Evolutionary conservation across 495 filamentous ascomycete species (phyloP).

Genomic region (Neurospora sp.): DNA sequence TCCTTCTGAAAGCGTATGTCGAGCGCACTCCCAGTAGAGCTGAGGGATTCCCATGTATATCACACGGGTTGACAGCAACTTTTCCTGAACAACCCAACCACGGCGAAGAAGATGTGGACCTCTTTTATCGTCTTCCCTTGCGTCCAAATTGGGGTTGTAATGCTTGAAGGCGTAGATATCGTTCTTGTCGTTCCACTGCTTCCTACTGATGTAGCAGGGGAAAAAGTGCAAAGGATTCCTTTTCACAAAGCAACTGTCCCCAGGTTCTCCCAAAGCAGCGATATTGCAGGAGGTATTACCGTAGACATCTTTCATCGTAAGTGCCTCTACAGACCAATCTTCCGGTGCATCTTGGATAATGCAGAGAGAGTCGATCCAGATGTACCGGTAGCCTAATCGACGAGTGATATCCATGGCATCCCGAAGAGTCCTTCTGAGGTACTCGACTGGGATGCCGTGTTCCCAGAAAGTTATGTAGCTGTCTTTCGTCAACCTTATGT

Average conservation of each 20-base stretch:
- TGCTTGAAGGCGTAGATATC: not conserved
- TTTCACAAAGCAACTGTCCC: not conserved
- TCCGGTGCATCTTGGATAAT: conserved; percentile 18
- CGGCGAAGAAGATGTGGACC: not conserved
- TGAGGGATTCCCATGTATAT: not conserved
- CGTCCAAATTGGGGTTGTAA: not conserved
- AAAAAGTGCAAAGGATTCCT: not conserved
- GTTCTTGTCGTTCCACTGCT: not conserved
- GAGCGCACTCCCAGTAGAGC: not conserved
- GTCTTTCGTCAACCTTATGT: not conserved
- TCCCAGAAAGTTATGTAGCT: not conserved
- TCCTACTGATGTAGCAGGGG: not conserved
- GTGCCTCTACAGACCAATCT: not conserved
- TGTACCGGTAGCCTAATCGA: conserved; percentile 11
- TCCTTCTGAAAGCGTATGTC: not conserved
- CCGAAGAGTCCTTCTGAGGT: not conserved
- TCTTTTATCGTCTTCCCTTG: not conserved
- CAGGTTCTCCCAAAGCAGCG: not conserved
- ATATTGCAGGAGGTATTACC: not conserved
- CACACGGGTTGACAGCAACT: not conserved
- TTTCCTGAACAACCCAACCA: not conserved
- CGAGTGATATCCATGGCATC: conserved; percentile 14
- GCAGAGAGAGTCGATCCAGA: conserved; percentile 27
- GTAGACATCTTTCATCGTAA: not conserved
- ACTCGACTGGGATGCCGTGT: not conserved